Evolutionary conservation across 768 basidiomycete species (phyloP), one percentile per base, ranked within the genome.

Genomic region (Kwoniella heveanensis): DNA sequence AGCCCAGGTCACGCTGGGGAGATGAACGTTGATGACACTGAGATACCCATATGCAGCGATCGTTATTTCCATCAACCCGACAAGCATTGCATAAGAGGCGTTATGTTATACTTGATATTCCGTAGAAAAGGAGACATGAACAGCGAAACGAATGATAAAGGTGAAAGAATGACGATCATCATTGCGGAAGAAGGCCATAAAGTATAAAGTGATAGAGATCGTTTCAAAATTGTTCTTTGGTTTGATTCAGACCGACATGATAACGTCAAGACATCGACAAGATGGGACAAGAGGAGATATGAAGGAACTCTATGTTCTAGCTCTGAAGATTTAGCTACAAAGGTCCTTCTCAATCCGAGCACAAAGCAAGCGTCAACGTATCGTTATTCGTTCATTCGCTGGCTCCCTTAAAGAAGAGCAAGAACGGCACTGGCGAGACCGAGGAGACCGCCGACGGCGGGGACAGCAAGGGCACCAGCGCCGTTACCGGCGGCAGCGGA

Each of bases 371-470:
- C n/a, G n/a, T n/a, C n/a, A 32, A 32, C 13, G 32, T 32, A 32
- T 32, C 32, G 32, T 32, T 32, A 32, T 32, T 44, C 17, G 39
- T 10, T 17, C 6, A 44, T 36, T 36, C 32, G 32, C 32, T 13
- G 32, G 32, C 17, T 6, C 21, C 32, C 22, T 57, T 64, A 64
- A 50, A 64, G 37, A 12, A 64, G 55, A 37, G 62, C 62, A 26
- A 62, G 55, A 25, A 66, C 54, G 27, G 55, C 65, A 53, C 59
- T 60, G 49, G 55, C 65, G 19, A 66, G 25, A 46, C 26, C 65
- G 27, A 62, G 22, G 15, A 66, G 21, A 53, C 65, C 65, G 57
- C 60, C 65, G 55, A 62, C 55, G 57, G 65, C 60, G 37, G 65
- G 65, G 44, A 53, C 65, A n/a, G 47, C 60, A 55, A 66, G 30